A percentile compares a stretch with the other conserved stretches of the same genome.
Evolutionary conservation across 805 yeast species (phyloP).

Genomic region (Blastobotrys peoriensis): DNA sequence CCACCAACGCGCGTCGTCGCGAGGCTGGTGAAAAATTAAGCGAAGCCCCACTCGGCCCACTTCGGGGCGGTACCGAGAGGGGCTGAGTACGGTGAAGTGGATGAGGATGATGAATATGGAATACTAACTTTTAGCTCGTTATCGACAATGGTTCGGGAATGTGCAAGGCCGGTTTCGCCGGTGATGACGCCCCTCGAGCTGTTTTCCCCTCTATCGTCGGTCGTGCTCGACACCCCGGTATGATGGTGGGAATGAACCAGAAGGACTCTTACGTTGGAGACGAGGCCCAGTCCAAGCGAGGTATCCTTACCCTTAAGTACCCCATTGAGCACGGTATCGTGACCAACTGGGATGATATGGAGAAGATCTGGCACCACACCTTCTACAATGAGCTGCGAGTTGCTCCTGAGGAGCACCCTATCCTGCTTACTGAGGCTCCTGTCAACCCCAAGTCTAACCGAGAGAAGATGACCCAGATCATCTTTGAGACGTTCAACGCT

Average conservation of each 20-base stretch:
- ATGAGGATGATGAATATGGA: not conserved
- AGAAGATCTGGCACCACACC: slow-evolving; percentile 99
- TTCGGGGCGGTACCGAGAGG: too few relatives aligned
- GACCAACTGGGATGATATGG: slow-evolving; percentile 99
- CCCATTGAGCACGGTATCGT: slow-evolving; percentile 99
- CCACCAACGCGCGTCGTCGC: too few relatives aligned
- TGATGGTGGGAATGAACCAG: slow-evolving; percentile 99
- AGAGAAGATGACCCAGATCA: slow-evolving; percentile 99
- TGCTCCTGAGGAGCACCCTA: slow-evolving; percentile 99
- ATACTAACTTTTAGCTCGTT: slow-evolving; percentile 43
- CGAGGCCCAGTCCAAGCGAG: slow-evolving; percentile 99
- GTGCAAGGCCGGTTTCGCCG: slow-evolving; percentile 99
- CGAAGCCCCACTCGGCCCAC: too few relatives aligned
- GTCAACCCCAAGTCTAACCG: slow-evolving; percentile 99
- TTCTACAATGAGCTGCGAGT: slow-evolving; percentile 99
- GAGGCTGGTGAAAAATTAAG: too few relatives aligned
- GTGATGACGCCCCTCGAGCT: slow-evolving; percentile 99
- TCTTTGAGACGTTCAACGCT: slow-evolving; percentile 98
- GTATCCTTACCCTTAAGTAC: slow-evolving; percentile 96
- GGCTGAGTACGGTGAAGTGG: too few relatives aligned
- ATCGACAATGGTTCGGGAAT: slow-evolving; percentile 99
- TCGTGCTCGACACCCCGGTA: slow-evolving; percentile 99
- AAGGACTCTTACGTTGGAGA: slow-evolving; percentile 99
- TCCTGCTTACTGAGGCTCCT: slow-evolving; percentile 98
- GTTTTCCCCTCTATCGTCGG: slow-evolving; percentile 99